These are phyloP conservation scores for Ogataea trehaloabstinens DNA, from an alignment of 805 yeast species.

Conservation along the genomic window DNA sequence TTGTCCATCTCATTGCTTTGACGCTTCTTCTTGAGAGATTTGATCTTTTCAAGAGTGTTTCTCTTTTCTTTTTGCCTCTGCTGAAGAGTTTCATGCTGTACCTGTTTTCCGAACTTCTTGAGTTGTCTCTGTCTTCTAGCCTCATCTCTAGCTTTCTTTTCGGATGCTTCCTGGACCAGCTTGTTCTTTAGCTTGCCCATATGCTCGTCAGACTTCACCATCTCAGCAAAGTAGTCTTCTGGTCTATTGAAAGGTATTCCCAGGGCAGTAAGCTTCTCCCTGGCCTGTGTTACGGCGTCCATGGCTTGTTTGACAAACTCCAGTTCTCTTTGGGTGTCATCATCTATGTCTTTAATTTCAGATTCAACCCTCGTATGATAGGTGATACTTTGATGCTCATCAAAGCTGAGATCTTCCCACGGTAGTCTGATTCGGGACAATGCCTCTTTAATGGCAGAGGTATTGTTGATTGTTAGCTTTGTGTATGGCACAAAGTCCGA, in stretches of 20 bases:
- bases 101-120: constrained; percentile 97
- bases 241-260: constrained; percentile 92
- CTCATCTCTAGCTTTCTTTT: constrained; percentile 87
- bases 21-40: constrained; percentile 87
- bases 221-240: constrained; percentile 94
- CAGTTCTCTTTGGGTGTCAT: constrained; percentile 93
- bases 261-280: constrained; percentile 60
- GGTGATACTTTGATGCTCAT: constrained; percentile 77
- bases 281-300: constrained; percentile 74
- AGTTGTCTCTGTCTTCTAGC: constrained; percentile 92
- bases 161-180: constrained; percentile 69
- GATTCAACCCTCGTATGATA: constrained; percentile 59
- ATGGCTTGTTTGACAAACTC: constrained; percentile 95
- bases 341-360: constrained; percentile 81
- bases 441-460: constrained; percentile 73
- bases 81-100: constrained; percentile 88
- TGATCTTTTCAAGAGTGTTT: constrained; percentile 86
- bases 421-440: constrained; percentile 66
- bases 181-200: constrained; percentile 90
- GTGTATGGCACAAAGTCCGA: constrained; percentile 93
- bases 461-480: constrained; percentile 83
- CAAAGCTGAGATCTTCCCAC: constrained; percentile 65
- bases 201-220: constrained; percentile 97
- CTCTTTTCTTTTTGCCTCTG: constrained; percentile 91
- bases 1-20: constrained; percentile 66